A percentile compares a stretch with the other conserved stretches of the same genome.
These are phyloP conservation scores for Chimonanthus salicifolius DNA, from an alignment of 164 flowering plant genomes.

Conservation along the genomic window DNA sequence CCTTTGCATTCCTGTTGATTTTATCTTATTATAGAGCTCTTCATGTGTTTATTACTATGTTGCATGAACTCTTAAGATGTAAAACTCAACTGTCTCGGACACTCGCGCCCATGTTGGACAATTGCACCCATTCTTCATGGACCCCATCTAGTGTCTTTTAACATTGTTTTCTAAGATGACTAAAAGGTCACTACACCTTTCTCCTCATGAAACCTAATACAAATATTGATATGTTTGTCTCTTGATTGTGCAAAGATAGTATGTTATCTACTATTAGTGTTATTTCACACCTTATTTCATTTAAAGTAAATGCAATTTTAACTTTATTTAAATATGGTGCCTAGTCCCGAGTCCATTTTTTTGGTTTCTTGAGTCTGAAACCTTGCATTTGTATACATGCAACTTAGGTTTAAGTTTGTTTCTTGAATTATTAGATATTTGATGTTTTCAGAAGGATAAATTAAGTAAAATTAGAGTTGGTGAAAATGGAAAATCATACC, in stretches of 20 bases:
- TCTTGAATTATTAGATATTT: neutral
- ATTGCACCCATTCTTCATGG: neutral
- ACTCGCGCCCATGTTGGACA: neutral
- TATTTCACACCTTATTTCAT: neutral
- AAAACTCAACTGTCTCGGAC: neutral
- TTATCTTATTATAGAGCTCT: neutral
- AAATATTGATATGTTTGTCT: no score
- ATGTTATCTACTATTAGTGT: neutral
- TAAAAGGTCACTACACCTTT: neutral
- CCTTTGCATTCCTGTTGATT: neutral
- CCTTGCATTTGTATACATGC: neutral
- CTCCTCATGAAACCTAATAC: neutral
- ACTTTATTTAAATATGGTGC: neutral
- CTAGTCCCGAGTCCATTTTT: neutral
- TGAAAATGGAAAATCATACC: no score
- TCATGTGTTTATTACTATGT: neutral
- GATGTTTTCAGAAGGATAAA: neutral
- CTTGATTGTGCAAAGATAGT: no score
- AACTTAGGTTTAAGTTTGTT: neutral
- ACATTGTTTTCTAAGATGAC: neutral
- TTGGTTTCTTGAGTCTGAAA: neutral
- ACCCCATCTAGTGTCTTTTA: neutral
- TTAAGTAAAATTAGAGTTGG: no score
- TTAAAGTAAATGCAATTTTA: neutral
- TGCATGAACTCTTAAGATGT: neutral